These are phyloP conservation scores for Piromyces finnis DNA, from an alignment of 192 early-diverging fungal species.

Conservation along the genomic window DNA sequence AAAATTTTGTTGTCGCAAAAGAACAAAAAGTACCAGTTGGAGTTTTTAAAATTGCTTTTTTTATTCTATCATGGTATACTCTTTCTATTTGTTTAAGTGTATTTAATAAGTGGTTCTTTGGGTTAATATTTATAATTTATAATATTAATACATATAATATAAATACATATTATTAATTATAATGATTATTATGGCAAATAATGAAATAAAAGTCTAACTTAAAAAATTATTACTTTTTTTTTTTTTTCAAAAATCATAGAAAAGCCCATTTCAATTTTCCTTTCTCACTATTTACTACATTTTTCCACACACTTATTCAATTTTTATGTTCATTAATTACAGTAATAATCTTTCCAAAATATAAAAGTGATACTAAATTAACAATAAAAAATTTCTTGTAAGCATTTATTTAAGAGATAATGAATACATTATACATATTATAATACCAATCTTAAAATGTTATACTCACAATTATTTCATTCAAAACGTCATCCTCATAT, in stretches of 20 bases:
- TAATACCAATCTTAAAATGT: no score
- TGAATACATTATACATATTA: no score
- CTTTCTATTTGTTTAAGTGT: not conserved
- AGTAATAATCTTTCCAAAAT: not conserved
- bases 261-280: not conserved
- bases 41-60: not conserved
- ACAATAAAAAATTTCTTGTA: not conserved
- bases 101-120: not conserved
- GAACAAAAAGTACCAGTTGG: not conserved
- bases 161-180: no score
- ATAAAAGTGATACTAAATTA: not conserved
- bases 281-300: not conserved
- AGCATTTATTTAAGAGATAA: not conserved
- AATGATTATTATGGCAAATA: no score
- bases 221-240: no score
- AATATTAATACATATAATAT: no score
- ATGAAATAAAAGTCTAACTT: no score
- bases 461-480: no score
- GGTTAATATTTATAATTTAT: not conserved
- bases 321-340: not conserved
- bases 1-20: not conserved
- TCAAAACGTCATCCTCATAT: no score
- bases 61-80: not conserved
- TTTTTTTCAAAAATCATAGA: not conserved
- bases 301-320: not conserved